phyloP scores from a whole-genome alignment of 805 yeast genomes.

The Torulaspora gathmanii region DNA sequence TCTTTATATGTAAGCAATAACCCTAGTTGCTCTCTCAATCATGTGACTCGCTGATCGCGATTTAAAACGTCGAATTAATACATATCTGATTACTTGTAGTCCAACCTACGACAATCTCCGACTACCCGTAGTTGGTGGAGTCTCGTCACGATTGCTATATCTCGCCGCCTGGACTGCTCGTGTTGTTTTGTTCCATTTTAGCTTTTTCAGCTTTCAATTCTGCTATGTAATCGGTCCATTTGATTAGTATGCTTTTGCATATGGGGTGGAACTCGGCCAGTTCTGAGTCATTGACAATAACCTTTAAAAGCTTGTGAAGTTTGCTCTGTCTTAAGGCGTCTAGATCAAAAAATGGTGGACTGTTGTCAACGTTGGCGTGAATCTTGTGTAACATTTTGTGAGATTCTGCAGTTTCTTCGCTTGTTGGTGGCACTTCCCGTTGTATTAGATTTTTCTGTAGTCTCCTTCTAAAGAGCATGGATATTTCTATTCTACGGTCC shows the following conservation, averaged over 20 bases:
- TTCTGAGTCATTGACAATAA: slow-evolving; percentile 25
- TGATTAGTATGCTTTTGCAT: slow-evolving; percentile 24
- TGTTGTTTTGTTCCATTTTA: slow-evolving; percentile 7
- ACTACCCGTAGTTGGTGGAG: background rate
- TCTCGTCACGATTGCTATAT: background rate
- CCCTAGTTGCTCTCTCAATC: background rate
- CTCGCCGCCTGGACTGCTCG: slow-evolving; percentile 1
- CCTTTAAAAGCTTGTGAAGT: slow-evolving; percentile 32
- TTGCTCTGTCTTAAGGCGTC: slow-evolving; percentile 30
- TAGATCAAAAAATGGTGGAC: slow-evolving; percentile 32
- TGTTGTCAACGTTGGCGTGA: slow-evolving; percentile 22
- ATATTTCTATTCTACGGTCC: slow-evolving; percentile 28
- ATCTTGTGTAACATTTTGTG: slow-evolving; percentile 29
- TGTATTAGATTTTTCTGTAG: slow-evolving; percentile 33
- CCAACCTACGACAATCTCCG: background rate
- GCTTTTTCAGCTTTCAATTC: slow-evolving; percentile 28
- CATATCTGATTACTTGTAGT: background rate
- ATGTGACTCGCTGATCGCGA: background rate
- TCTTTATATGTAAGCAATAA: background rate
- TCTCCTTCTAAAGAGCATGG: slow-evolving; percentile 30
- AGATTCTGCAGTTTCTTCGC: slow-evolving; percentile 25
- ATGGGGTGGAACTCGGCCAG: slow-evolving; percentile 30
- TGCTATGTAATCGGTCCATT: slow-evolving; percentile 25
- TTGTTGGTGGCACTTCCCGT: slow-evolving; percentile 28
- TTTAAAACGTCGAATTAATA: background rate